These are phyloP conservation scores for Daldinia vernicosa DNA, from an alignment of 495 filamentous ascomycete species.

Conservation along the genomic window DNA sequence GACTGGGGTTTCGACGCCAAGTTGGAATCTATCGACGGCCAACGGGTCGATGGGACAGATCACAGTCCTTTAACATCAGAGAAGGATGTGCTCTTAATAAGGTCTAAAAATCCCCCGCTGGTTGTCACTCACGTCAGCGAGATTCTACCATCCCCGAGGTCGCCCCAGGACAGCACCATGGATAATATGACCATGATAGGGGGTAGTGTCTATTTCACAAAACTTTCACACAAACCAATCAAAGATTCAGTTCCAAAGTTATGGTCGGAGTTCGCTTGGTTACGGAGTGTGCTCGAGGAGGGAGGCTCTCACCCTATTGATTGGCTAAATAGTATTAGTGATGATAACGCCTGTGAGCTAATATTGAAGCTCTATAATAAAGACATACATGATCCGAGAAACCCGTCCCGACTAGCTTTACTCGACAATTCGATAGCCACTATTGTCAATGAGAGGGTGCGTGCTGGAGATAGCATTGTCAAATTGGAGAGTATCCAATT, in stretches of 20 bases:
- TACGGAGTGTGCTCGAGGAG: background rate
- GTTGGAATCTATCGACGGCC: background rate
- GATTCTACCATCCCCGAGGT: background rate
- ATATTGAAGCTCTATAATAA: background rate
- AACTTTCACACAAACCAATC: background rate
- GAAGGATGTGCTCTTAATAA: background rate
- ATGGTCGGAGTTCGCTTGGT: background rate
- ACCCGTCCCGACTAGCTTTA: background rate
- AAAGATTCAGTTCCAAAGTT: background rate
- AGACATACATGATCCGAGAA: background rate
- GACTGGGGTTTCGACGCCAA: constrained; percentile 11
- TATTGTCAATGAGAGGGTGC: constrained; percentile 2
- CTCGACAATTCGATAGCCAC: background rate
- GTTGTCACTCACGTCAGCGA: constrained; percentile 1
- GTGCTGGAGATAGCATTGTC: constrained; percentile 4
- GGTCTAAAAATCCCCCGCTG: background rate
- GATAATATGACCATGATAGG: background rate
- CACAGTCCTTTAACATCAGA: background rate
- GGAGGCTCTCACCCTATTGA: background rate
- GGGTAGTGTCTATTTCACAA: background rate
- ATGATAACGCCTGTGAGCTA: background rate
- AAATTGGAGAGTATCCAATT: background rate
- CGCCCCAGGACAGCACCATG: background rate
- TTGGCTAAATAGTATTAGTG: background rate
- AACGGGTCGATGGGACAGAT: background rate